These are phyloP conservation scores for Allomyces arbusculus DNA, from an alignment of 192 early-diverging fungal species.

Conservation along the genomic window DNA sequence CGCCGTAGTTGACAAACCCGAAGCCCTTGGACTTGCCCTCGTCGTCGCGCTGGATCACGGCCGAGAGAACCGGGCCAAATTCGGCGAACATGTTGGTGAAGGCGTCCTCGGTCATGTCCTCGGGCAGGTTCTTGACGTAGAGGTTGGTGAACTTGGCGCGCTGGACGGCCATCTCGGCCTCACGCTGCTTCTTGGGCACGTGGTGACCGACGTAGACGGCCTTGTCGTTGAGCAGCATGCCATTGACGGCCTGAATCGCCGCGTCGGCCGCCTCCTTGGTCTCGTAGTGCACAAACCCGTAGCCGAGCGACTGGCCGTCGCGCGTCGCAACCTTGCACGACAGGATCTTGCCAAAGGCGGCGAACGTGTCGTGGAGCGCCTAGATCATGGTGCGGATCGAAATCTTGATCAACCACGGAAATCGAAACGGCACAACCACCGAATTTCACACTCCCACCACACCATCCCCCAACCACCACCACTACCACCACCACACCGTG, in stretches of 20 bases:
- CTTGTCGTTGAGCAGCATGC: slow-evolving; percentile 97
- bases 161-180: slow-evolving; percentile 70
- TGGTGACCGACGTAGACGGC: slow-evolving; percentile 92
- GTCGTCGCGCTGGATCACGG: slow-evolving; percentile 51
- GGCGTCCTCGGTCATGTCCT: slow-evolving; percentile 55
- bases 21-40: slow-evolving; percentile 75
- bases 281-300: slow-evolving; percentile 98
- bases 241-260: slow-evolving; percentile 95
- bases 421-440: no score
- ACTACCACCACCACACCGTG: no score
- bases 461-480: no score
- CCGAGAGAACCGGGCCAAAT: slow-evolving; percentile 70
- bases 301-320: slow-evolving; percentile 72
- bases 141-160: slow-evolving; percentile 91
- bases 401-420: no score
- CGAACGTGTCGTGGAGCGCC: slow-evolving; percentile 95
- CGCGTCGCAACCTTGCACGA: slow-evolving; percentile 91
- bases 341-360: slow-evolving; percentile 88
- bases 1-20: slow-evolving; percentile 91
- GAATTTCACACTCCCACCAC: no score
- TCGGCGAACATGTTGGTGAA: slow-evolving; percentile 54
- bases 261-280: slow-evolving; percentile 73
- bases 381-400: no score
- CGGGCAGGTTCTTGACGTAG: slow-evolving; percentile 88
- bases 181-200: slow-evolving; percentile 77